Evolutionary conservation across 139 green algal genomes (phyloP), one percentile per base, ranked within the genome.

Genomic region (Zygnema cylindricum): DNA sequence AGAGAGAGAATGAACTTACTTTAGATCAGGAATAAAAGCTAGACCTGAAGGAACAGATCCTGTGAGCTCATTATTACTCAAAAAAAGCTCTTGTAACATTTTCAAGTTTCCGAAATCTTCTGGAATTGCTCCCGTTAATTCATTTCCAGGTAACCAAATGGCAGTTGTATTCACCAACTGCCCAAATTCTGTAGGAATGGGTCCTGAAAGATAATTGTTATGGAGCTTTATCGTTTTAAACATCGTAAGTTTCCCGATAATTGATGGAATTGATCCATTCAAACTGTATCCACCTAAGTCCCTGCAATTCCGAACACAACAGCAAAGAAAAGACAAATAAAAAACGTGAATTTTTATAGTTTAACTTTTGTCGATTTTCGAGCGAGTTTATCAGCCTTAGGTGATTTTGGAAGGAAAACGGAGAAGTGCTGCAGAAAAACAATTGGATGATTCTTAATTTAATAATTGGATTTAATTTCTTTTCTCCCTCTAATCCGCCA

Each of bases 51-150:
- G 82, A 30, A 83, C 22, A 35, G 55, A 57, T n/a, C 82, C 82
- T 40, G 82, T 83, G 82, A 88, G 82, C 22, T 39, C 1, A 71
- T 88, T 88, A 39, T 88, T 43, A 71, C 41, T 55, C 1, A 88
- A 39, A 35, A 40, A 81, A 39, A 88, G 82, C 43, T 88, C 35
- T 41, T 81, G 82, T 16, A 32, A 54, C 2, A 3, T 54, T 7
- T 41, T 30, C 11, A 88, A 32, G 2, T 35, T 82, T n/a, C 82
- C 55, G 16, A 88, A 30, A 54, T 83, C 43, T 22, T n/a, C 49
- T 39, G 82, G 55, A 40, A 88, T 43, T n/a, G 55, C 23, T 69
- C 82, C 82, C 11, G 1, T 39, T 7, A 86, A 63, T 1, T 81
- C 2, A 42, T 86, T 86, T 11, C 73, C 73, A 21, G 49, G 32